These are phyloP conservation scores for Hyaloperonospora brassicae DNA, from an alignment of 352 stramenopile species.

Conservation along the genomic window DNA sequence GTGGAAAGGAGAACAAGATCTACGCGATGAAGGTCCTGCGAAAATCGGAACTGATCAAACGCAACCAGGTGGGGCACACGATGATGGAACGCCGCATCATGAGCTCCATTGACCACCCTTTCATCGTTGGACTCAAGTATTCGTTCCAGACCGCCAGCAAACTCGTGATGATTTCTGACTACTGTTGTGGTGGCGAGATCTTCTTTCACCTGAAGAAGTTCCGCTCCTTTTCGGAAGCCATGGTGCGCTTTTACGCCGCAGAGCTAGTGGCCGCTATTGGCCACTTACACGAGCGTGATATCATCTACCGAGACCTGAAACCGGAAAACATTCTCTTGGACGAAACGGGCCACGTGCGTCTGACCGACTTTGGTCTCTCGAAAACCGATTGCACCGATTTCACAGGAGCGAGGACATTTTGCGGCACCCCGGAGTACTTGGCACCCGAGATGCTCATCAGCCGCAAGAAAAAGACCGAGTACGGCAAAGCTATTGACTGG, in stretches of 20 bases:
- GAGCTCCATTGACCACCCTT: conserved; percentile 90
- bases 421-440: conserved; percentile 83
- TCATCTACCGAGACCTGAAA: conserved; percentile 92
- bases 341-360: conserved; percentile 82
- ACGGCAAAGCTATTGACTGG: conserved; percentile 90
- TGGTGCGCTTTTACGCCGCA: conserved; percentile 89
- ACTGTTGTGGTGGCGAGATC: conserved; percentile 86
- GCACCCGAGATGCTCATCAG: conserved; percentile 87
- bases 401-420: conserved; percentile 80
- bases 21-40: conserved; percentile 86
- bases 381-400: conserved; percentile 83
- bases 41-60: conserved; percentile 84
- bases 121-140: conserved; percentile 93
- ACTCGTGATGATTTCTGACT: conserved; percentile 88
- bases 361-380: conserved; percentile 92
- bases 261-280: conserved; percentile 88
- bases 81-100: conserved; percentile 87
- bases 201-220: conserved; percentile 91
- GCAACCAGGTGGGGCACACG: conserved; percentile 81
- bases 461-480: conserved; percentile 83
- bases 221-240: conserved; percentile 82
- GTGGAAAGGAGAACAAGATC: conserved; percentile 52
- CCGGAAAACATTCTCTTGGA: conserved; percentile 92
- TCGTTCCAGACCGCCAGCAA: conserved; percentile 88
- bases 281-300: conserved; percentile 87